A percentile compares a stretch with the other conserved stretches of the same genome.
These are phyloP conservation scores for Danielozyma ontarioensis DNA, from an alignment of 805 yeast genomes.

Conservation along the genomic window DNA sequence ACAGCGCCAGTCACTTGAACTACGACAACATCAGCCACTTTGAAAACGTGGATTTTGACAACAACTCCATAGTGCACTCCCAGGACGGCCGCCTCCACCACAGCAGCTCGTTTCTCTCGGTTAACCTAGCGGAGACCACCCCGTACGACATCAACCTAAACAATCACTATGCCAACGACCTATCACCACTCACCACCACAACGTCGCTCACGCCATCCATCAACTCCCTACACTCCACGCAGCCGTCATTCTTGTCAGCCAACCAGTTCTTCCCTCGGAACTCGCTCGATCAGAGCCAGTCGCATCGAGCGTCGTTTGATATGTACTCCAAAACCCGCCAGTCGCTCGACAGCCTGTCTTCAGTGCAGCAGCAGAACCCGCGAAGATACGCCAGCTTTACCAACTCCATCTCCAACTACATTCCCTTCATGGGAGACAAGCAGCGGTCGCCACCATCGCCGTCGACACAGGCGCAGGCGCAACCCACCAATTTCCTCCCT, in stretches of 20 bases:
- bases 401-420: slow-evolving; percentile 32
- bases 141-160: background rate
- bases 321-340: slow-evolving; percentile 22
- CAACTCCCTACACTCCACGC: slow-evolving; percentile 35
- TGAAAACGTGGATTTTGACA: slow-evolving; percentile 1
- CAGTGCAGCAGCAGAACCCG: slow-evolving; percentile 8
- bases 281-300: slow-evolving; percentile 32
- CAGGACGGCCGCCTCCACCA: slow-evolving; percentile 3
- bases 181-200: slow-evolving; percentile 40
- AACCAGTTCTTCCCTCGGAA: slow-evolving; percentile 34
- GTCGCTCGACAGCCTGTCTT: slow-evolving; percentile 26
- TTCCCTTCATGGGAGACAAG: slow-evolving; percentile 37
- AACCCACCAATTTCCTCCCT: slow-evolving; percentile 7
- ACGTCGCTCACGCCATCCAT: slow-evolving; percentile 39
- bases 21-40: slow-evolving; percentile 2
- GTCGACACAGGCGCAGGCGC: slow-evolving; percentile 1
- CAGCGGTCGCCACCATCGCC: slow-evolving; percentile 10
- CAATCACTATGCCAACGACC: slow-evolving; percentile 15
- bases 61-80: slow-evolving; percentile 1
- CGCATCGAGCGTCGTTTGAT: slow-evolving; percentile 30
- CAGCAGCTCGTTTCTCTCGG: slow-evolving; percentile 7
- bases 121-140: slow-evolving; percentile 1
- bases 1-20: slow-evolving; percentile 1
- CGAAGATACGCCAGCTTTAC: slow-evolving; percentile 27
- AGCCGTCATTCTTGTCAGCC: slow-evolving; percentile 40